Evolutionary conservation across 805 yeast species (phyloP), one percentile per base, ranked within the genome.

Genomic region (Candida peoriensis): DNA sequence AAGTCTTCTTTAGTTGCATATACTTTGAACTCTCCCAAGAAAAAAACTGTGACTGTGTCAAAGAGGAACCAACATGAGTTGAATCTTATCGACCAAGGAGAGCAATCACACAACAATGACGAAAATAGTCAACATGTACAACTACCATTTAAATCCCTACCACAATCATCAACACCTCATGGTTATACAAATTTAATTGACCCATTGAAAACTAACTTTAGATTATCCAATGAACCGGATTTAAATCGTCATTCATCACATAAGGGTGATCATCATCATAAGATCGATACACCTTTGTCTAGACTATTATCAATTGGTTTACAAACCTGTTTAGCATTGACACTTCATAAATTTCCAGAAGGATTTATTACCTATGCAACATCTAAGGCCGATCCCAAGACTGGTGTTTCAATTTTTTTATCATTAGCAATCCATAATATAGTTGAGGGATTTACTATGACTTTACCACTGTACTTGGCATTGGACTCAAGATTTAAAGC

Each of bases 371-470:
- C 94, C 30, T 90, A 75, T 55, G 83, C 82, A 22, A 88, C 93
- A 0, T 70, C 87, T 2, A 64, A 66, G 38, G 78, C 77, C 0
- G 84, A 81, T 50, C 76, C 82, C 2, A 61, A 69, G 39, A 60
- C 88, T 19, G 97, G 97, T 0, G 48, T 87, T 15, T 71, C 86
- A 12, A 86, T 90, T 10, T 89, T 93, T 51, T 56, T 89, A 15
- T 87, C 96, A 31, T 68, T 90, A 52, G 76, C 88, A 10, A 74
- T 93, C 20, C 98, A 90, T 61, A 93, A 93, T 57, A 80, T 87
- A 46, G 81, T 89, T 16, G 98, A 90, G 57, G 98, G 97, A 0
- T 88, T 93, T 55, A 77, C 93, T 12, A 89, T 90, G 84, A 86
- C 95, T 11, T 66, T 89, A 30, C 97, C 97, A 0, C 64, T 90